Evolutionary conservation across 2,329 filamentous ascomycete species (phyloP).

Genomic region (Pseudocercospora fuligena): DNA sequence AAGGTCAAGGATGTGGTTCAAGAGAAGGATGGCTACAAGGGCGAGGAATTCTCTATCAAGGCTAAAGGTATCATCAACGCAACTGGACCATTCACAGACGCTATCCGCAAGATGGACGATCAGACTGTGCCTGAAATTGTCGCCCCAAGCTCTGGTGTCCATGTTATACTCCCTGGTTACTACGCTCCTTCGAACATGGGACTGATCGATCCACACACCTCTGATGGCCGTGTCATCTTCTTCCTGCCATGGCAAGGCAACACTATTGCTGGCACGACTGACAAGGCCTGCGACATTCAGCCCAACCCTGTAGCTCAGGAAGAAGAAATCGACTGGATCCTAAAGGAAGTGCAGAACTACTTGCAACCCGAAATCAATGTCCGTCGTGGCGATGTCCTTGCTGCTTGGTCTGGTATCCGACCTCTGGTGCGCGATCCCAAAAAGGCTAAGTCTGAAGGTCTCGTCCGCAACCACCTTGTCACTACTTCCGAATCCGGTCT

Average conservation of each 20-base stretch:
- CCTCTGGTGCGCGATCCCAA: conserved; percentile 86
- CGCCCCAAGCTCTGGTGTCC: conserved; percentile 81
- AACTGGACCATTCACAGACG: conserved; percentile 85
- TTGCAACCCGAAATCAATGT: conserved; percentile 84
- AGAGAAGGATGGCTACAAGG: conserved; percentile 65
- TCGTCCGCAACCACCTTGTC: conserved; percentile 85
- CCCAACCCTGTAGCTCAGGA: conserved; percentile 78
- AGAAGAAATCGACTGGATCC: conserved; percentile 85
- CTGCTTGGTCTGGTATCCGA: conserved; percentile 86
- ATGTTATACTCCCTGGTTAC: conserved; percentile 85
- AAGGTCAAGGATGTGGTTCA: conserved; percentile 71
- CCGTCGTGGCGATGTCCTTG: conserved; percentile 82
- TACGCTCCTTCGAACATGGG: conserved; percentile 87
- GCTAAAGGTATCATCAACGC: conserved; percentile 87
- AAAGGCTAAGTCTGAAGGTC: conserved; percentile 81
- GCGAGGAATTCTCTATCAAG: conserved; percentile 70
- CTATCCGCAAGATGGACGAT: conserved; percentile 84
- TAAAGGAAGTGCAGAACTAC: conserved; percentile 81
- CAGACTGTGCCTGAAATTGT: conserved; percentile 75
- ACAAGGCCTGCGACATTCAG: conserved; percentile 74
- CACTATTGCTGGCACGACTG: conserved; percentile 87
- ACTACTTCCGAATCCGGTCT: conserved; percentile 79
- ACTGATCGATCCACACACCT: conserved; percentile 82
- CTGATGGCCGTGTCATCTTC: conserved; percentile 88
- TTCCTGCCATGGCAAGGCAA: conserved; percentile 94